Evolutionary conservation across 352 stramenopile genomes (phyloP).

Genomic region (Blastocystis hominis): DNA sequence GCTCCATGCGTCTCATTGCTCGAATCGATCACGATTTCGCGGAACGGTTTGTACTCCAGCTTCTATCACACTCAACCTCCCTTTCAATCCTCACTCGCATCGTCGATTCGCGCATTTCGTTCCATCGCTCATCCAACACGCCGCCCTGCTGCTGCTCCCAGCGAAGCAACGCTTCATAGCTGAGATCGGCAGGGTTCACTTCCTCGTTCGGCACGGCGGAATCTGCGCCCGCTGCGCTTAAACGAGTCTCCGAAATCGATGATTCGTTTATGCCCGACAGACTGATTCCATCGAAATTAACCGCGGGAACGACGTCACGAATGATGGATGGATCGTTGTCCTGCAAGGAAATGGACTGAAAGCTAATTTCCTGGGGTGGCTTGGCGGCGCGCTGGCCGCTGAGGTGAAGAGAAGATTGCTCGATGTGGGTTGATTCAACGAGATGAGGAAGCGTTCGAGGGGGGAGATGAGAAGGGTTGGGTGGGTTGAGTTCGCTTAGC

Average conservation of each 20-base stretch:
- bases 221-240: not conserved
- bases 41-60: not conserved
- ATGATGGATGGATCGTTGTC: not conserved
- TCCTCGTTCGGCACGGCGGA: not conserved
- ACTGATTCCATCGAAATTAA: constrained; percentile 17
- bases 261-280: not conserved
- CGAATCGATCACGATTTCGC: not conserved
- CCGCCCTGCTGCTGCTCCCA: constrained; percentile 15
- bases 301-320: not conserved
- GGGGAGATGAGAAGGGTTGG: too few species aligned
- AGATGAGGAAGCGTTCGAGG: too few species aligned
- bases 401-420: not conserved
- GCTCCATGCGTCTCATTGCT: not conserved
- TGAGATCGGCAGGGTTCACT: constrained; percentile 7
- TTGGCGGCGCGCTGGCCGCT: not conserved
- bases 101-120: not conserved
- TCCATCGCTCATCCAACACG: constrained; percentile 36
- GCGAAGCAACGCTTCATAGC: constrained; percentile 22
- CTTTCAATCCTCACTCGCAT: not conserved
- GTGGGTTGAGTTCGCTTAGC: not conserved
- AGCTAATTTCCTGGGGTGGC: not conserved
- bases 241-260: not conserved
- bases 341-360: not conserved
- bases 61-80: not conserved
- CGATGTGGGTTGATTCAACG: not conserved